Evolutionary conservation across 768 basidiomycete species (phyloP).

Genomic region (Amanita phalloides): DNA sequence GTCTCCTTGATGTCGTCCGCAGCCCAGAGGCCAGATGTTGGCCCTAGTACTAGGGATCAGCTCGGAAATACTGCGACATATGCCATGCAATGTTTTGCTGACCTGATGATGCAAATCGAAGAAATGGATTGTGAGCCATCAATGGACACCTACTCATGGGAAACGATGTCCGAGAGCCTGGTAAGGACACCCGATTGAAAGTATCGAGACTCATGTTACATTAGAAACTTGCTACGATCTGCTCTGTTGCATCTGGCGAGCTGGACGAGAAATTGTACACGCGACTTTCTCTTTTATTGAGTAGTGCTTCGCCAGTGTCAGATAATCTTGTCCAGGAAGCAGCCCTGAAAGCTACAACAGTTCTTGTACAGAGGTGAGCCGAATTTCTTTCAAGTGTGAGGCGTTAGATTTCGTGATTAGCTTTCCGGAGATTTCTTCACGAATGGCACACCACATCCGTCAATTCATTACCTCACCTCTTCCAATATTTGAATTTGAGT

Average conservation of each 20-base stretch:
- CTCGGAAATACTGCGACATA: conserved; percentile 42
- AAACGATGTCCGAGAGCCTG: conserved; percentile 86
- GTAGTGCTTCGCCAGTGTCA: conserved; percentile 69
- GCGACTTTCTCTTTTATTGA: conserved; percentile 64
- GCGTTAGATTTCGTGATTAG: conserved; percentile 23
- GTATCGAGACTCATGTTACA: not conserved
- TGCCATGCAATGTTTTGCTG: conserved; percentile 68
- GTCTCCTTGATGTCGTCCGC: conserved; percentile 48
- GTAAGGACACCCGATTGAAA: conserved; percentile 28
- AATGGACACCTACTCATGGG: conserved; percentile 83
- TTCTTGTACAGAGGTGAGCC: conserved; percentile 70
- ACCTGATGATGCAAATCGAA: conserved; percentile 69
- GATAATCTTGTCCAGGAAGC: conserved; percentile 86
- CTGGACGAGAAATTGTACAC: conserved; percentile 62
- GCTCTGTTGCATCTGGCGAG: conserved; percentile 60
- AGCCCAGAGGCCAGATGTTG: conserved; percentile 29
- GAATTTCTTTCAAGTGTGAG: conserved; percentile 8
- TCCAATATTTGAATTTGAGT: conserved; percentile 81
- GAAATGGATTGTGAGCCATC: conserved; percentile 75
- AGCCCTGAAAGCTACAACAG: conserved; percentile 75
- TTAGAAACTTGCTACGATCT: conserved; percentile 80
- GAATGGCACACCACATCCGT: conserved; percentile 70
- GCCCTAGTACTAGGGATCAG: conserved; percentile 23
- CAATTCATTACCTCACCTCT: conserved; percentile 84
- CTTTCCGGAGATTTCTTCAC: conserved; percentile 69